Base-by-base conservation (phyloP, 2,329 filamentous ascomycete genomes). In the Arthrocladium fulminans region DNA sequence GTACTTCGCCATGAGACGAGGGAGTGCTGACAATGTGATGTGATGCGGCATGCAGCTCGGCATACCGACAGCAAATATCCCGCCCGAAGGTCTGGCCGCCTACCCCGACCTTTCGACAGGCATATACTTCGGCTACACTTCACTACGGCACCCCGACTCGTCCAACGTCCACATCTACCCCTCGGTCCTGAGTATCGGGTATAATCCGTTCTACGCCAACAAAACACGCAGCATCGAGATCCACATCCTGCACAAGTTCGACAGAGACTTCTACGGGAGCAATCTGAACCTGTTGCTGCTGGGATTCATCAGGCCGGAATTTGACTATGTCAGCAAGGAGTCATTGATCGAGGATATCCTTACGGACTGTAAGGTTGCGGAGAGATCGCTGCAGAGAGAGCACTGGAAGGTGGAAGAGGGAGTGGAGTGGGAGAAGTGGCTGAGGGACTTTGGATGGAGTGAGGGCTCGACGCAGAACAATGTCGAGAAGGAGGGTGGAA, bases 201-300 rank as follows among this genome's bases (percentile, higher is more conserved):
- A 89, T 77, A 98, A 97, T 68, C 92, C 92, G 0, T 97, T 89
- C 70, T 98, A 95, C 76, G 88, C 89, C 65, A 97, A 98, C 74
- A 82, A 77, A 87, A 53, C 87, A 80, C 54, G 88, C 92, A 62
- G 75, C 73, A 66, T 70, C 6, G 88, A 95, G 74, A 88, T 94
- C 49, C 88, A 95, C 69, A 78, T 98, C 47, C 77, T 98, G 13
- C 50, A 62, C 61, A 12, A 63, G 56, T 46, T 72, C 69, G 53
- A 65, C 32, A 70, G 74, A 32, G 88, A 97, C 63, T 98, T 98
- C 65, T 97, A 97, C 69, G 86, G 79, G 53, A 77, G 76, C 3
- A 78, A 80, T 57, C 84, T 97, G 73, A 82, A 87, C 35, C 71
- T 97, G 13, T 66, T 88, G 20, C 80, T 98, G 43, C 66, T 90